Conservation (phyloP, 768 basidiomycete genomes). For the Panaeolus cyanescens region DNA sequence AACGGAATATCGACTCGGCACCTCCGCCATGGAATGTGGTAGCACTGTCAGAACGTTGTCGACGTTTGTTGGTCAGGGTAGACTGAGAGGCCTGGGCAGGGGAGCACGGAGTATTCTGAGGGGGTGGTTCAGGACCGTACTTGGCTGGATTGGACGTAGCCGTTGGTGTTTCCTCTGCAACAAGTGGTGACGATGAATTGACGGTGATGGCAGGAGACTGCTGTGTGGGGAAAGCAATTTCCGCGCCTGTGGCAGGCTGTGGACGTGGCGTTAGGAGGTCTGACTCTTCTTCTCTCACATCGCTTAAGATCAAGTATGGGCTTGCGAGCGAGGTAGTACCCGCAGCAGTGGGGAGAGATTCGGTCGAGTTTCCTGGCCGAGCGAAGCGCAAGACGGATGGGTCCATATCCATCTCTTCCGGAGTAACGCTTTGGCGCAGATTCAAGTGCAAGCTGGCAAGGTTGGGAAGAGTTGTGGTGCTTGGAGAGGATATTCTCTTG, state of each 20-base stretch:
- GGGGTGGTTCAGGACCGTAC: slow-evolving; percentile 4
- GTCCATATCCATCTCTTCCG: slow-evolving; percentile 54
- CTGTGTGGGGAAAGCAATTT: background rate
- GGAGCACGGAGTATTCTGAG: background rate
- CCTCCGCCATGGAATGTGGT: slow-evolving; percentile 74
- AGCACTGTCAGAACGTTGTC: slow-evolving; percentile 51
- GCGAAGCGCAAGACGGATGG: slow-evolving; percentile 76
- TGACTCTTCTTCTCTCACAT: background rate
- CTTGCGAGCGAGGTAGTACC: slow-evolving; percentile 29
- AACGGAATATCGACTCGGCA: slow-evolving; percentile 93
- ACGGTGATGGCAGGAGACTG: background rate
- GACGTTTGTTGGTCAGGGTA: slow-evolving; percentile 17
- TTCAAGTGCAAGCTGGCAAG: slow-evolving; percentile 23
- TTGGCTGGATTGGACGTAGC: background rate
- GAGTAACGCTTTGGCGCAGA: slow-evolving; percentile 36
- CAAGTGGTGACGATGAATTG: background rate
- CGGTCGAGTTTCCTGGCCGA: slow-evolving; percentile 76
- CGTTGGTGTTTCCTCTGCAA: background rate
- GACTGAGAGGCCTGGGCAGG: background rate
- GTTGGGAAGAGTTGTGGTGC: slow-evolving; percentile 38
- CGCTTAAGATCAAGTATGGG: slow-evolving; percentile 13
- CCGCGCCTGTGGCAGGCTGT: background rate
- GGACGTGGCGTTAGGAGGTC: background rate
- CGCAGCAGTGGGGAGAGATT: slow-evolving; percentile 49
- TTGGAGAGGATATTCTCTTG: slow-evolving; percentile 13